Base-by-base conservation (phyloP, 2,329 filamentous ascomycete genomes). In the Calonectria montana region DNA sequence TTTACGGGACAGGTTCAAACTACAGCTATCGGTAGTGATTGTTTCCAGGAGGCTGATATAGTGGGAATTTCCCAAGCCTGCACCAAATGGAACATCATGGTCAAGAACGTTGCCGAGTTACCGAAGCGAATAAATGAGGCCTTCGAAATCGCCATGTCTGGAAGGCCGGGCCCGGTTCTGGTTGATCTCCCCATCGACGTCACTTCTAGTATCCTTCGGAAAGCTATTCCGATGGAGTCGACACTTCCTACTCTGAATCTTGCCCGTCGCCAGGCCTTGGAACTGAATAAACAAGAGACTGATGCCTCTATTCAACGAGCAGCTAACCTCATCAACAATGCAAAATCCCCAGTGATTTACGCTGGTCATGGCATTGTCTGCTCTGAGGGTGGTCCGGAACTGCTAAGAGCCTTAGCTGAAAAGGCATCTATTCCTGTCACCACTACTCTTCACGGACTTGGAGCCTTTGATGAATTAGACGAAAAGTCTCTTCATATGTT, bases 61-160 rank as follows among this genome's bases (percentile, higher is more conserved):
- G 89, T 98, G 71, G 96, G 96, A 77, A 98, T 99, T 83, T 97
- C 95, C 39, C 91, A 96, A 80, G 92, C 96, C 21, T 98, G 96
- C 88, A 98, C 96, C 77, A 98, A 98, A 87, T 99, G 96, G 97
- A 98, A 98, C 80, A 94, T 97, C 72, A 97, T 98, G 95, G 95
- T 98, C 61, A 98, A 97, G 89, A 96, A 93, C 83, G 92, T 98
- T 66, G 95, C 94, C 63, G 97, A 99, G 86, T 88, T 99, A 68
- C 96, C 97, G 57, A 91, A 94, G 79, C 91, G 96, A 75, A 98
- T 98, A 82, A 98, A 98, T 83, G 97, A 98, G 86, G 97, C 97
- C 57, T 98, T 99, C 81, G 96, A 98, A 86, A 98, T 98, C 81
- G 97, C 97, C 47, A 98, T 95, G 47, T 96, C 93, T 79, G 97